phyloP scores from a whole-genome alignment of 2,329 filamentous ascomycete genomes.

The Fusarium oxysporum region DNA sequence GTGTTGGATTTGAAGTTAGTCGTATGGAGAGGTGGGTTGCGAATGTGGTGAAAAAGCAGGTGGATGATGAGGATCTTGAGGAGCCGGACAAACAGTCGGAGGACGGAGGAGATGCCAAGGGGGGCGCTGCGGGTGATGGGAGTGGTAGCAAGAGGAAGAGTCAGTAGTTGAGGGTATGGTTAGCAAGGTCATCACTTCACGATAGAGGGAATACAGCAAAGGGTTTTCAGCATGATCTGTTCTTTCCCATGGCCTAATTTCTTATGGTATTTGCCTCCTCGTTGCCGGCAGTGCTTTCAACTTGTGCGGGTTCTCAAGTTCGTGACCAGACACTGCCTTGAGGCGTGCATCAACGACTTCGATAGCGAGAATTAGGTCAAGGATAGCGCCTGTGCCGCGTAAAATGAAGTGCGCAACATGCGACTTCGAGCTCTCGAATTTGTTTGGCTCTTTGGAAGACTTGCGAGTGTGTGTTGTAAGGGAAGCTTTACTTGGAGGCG shows the following conservation, averaged over 20 bases:
- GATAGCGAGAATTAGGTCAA: neutral
- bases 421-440: accelerated
- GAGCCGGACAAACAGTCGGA: neutral
- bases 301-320: neutral
- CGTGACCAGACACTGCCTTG: neutral
- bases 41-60: accelerated
- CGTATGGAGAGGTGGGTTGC: neutral
- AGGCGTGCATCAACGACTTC: neutral
- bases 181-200: too few relatives aligned
- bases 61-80: neutral
- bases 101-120: neutral
- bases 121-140: neutral
- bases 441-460: neutral
- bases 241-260: neutral
- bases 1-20: neutral
- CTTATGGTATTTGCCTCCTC: neutral
- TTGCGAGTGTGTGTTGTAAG: too few relatives aligned
- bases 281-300: accelerated
- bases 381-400: neutral
- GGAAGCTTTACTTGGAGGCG: too few relatives aligned
- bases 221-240: accelerated
- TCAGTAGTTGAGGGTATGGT: neutral
- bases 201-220: neutral
- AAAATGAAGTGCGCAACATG: accelerated
- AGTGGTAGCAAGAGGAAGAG: neutral